Conservation (phyloP, 163 green algal species). For the Scenedesmus sp. region DNA sequence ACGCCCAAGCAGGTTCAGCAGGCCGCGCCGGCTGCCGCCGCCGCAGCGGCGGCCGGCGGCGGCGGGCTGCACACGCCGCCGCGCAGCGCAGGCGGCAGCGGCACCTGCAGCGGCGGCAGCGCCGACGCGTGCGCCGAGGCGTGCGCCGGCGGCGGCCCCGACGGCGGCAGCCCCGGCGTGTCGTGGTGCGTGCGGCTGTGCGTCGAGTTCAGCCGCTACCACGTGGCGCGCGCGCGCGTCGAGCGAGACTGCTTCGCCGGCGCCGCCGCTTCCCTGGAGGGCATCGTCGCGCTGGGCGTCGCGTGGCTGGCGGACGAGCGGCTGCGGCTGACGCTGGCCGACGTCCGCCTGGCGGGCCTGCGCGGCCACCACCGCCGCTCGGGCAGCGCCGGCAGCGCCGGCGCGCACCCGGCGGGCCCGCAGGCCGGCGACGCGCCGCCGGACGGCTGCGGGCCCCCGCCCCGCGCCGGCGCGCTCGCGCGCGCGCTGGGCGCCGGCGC, state of each 20-base stretch:
- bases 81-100: too few relatives aligned
- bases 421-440: neutral
- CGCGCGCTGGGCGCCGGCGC: neutral
- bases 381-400: neutral
- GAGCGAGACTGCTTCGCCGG: too few relatives aligned
- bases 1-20: too few relatives aligned
- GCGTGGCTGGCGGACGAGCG: too few relatives aligned
- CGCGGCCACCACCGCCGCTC: neutral
- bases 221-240: too few relatives aligned
- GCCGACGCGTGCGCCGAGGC: neutral
- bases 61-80: too few relatives aligned
- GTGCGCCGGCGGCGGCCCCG: constrained; percentile 8
- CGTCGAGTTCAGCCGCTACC: constrained; percentile 13
- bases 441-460: neutral
- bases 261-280: too few relatives aligned
- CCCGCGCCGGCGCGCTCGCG: neutral
- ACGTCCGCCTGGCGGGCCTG: too few relatives aligned
- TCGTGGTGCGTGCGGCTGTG: neutral
- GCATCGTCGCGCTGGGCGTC: too few relatives aligned
- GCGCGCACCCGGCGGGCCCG: neutral
- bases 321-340: too few relatives aligned
- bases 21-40: too few relatives aligned
- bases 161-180: constrained; percentile 9
- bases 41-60: too few relatives aligned
- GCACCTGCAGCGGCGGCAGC: neutral